Conservation (phyloP, 805 yeast genomes). For the Candida qinlingensis region DNA sequence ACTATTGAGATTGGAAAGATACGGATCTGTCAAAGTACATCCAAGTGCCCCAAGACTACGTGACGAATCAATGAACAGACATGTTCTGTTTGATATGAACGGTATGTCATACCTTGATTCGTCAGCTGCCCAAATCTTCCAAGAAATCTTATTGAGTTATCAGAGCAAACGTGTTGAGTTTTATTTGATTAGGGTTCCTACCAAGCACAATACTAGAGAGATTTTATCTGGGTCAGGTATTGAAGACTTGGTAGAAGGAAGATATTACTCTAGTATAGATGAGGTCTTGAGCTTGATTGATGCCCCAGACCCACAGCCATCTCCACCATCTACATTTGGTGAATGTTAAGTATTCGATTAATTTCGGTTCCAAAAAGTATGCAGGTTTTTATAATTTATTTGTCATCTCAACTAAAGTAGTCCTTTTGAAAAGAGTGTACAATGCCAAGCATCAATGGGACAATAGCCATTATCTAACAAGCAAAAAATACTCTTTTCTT, state of each 20-base stretch:
- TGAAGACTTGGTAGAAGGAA: slow-evolving; percentile 26
- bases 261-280: slow-evolving; percentile 19
- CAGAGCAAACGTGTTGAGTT: slow-evolving; percentile 49
- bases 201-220: slow-evolving; percentile 39
- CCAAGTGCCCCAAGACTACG: slow-evolving; percentile 63
- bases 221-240: slow-evolving; percentile 56
- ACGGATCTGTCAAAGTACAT: slow-evolving; percentile 69
- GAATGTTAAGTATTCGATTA: neutral
- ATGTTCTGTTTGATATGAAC: slow-evolving; percentile 67
- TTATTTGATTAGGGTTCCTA: slow-evolving; percentile 56
- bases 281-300: slow-evolving; percentile 22
- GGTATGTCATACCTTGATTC: slow-evolving; percentile 83
- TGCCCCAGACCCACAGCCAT: slow-evolving; percentile 1
- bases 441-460: too few relatives aligned
- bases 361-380: too few relatives aligned
- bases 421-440: too few relatives aligned
- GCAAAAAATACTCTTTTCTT: too few relatives aligned
- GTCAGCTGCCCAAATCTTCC: slow-evolving; percentile 68
- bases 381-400: too few relatives aligned
- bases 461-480: too few relatives aligned
- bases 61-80: slow-evolving; percentile 41
- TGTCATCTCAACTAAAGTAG: too few relatives aligned
- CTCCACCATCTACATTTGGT: neutral
- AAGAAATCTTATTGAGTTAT: slow-evolving; percentile 55
- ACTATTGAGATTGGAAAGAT: slow-evolving; percentile 63